Base-by-base conservation (phyloP, 176 grass and related monocot species). In the Coix lacrymajobi region DNA sequence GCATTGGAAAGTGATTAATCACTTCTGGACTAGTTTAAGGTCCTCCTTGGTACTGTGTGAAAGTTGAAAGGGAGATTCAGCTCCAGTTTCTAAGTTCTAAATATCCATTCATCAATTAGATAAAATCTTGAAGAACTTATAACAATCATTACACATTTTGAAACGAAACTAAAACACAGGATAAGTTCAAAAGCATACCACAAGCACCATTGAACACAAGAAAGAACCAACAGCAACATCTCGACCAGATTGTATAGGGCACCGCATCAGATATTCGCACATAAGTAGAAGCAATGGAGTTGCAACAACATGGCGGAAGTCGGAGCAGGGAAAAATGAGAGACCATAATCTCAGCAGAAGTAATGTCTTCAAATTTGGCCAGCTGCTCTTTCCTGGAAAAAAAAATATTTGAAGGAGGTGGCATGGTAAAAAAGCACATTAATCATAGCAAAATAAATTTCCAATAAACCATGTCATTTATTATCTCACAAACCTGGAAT, bases 311-410 rank as follows among this genome's bases (percentile, higher is more conserved):
- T 95, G 96, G 33, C 92, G 92, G 82, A 92, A 95, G 69, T 98
- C 96, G 7, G 92, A 93, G 77, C 90, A 88, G 15, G 96, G 96
- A 66, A 95, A 98, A 90, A 89, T 91, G 51, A 98, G 85, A 73
- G 92, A 91, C 96, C 96, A 98, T 37, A 98, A 80, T 82, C 96
- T 95, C 84, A 98, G 69, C 26, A 98, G 92, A 82, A 95, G 77
- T 52, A 95, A 61, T 57, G 92, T 95, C 89, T 95, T 98, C 81
- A 95, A 86, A 87, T 77, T 90, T 70, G 96, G 96, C 92, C 91
- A 98, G 84, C 96, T 83, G 62, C 92, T 91, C 34, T 91, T 90
- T 70, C 82, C 92, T 98, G 82, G 10, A 25, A 60, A 60, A 25
- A 60, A 60, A n/a, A 87, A 69, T 73, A 80, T 57, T 71, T 43